These are phyloP conservation scores for Skeletonema tropicum DNA, from an alignment of 108 stramenopile species.

Conservation along the genomic window DNA sequence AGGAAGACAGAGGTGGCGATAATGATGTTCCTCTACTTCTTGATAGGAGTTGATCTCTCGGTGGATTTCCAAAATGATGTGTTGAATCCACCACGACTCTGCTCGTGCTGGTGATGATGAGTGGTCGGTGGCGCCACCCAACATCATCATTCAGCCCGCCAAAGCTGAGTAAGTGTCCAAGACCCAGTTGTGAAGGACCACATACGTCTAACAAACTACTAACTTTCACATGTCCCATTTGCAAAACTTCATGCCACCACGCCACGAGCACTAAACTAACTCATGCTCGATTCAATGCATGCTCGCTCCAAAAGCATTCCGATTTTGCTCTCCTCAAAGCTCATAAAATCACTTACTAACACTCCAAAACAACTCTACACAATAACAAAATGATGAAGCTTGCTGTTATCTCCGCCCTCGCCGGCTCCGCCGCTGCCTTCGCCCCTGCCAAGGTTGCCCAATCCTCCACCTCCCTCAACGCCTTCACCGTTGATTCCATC, in stretches of 20 bases:
- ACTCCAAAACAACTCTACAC: background rate
- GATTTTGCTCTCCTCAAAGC: background rate
- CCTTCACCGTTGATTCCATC: conserved; percentile 21
- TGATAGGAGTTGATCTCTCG: background rate
- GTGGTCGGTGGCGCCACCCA: background rate
- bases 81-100: background rate
- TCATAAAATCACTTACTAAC: background rate
- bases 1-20: background rate
- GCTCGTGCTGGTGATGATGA: background rate
- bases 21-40: background rate
- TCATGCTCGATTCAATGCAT: no score
- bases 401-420: conserved; percentile 39
- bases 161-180: background rate
- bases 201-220: background rate
- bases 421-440: conserved; percentile 49
- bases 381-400: conserved; percentile 37
- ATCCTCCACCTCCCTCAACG: conserved; percentile 15
- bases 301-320: background rate
- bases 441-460: conserved; percentile 45
- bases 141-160: no score
- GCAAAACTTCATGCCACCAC: background rate
- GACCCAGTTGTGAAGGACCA: background rate
- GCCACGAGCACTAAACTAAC: background rate
- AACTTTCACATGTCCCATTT: background rate
- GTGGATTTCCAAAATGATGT: background rate